A percentile compares a stretch with the other conserved stretches of the same genome.
These are phyloP conservation scores for Paxillus ammoniavirescens DNA, from an alignment of 768 basidiomycete genomes.

Conservation along the genomic window DNA sequence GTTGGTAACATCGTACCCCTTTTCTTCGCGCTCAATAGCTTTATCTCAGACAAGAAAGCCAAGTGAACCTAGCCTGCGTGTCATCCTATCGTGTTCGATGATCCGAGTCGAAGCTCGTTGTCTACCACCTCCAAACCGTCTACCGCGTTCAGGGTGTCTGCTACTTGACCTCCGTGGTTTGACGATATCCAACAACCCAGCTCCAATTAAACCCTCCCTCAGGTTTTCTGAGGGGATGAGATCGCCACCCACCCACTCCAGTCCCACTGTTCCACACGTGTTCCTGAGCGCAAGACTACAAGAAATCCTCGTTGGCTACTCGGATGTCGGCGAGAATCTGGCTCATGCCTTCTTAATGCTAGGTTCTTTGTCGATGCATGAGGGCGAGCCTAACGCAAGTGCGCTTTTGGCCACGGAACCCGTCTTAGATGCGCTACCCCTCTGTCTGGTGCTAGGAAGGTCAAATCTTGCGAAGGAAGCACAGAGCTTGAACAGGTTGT, in stretches of 20 bases:
- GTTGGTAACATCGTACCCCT: constrained; percentile 6
- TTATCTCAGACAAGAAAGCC: constrained; percentile 8
- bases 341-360: constrained; percentile 51
- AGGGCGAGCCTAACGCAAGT: constrained; percentile 13
- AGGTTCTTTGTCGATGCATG: constrained; percentile 38
- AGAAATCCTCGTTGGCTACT: constrained; percentile 51
- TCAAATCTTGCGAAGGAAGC: neutral
- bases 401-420: constrained; percentile 25
- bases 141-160: constrained; percentile 65
- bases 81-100: constrained; percentile 48
- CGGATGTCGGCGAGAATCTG: constrained; percentile 34
- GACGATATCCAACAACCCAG: constrained; percentile 33
- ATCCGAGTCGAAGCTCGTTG: constrained; percentile 69
- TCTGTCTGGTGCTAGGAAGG: constrained; percentile 23
- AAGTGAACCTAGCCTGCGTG: constrained; percentile 9
- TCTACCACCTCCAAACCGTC: constrained; percentile 48
- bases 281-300: constrained; percentile 42
- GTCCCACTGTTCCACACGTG: constrained; percentile 5
- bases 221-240: constrained; percentile 29
- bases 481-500: constrained; percentile 6
- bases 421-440: constrained; percentile 11
- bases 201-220: constrained; percentile 18
- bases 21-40: constrained; percentile 5
- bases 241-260: neutral
- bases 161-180: constrained; percentile 63